phyloP scores from a whole-genome alignment of 257 asterid species.

The Craterostigma plantagineum region DNA sequence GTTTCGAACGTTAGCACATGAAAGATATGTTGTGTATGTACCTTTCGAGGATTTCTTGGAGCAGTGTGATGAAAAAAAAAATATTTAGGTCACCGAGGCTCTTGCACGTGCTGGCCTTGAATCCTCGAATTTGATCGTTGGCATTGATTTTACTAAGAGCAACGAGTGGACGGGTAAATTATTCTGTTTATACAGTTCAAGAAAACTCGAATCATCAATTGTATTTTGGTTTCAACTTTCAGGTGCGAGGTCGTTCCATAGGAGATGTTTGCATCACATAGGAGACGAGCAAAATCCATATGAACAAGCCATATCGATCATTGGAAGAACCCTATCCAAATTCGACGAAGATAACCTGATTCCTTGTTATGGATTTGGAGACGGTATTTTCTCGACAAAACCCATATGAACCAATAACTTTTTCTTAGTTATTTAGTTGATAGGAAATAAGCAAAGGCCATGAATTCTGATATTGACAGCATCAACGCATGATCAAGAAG shows the following conservation, averaged over 20 bases:
- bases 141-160: constrained; percentile 96
- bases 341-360: constrained; percentile 85
- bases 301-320: constrained; percentile 90
- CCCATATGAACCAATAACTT: too few relatives aligned
- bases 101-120: constrained; percentile 91
- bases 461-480: constrained; percentile 9
- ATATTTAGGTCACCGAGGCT: constrained; percentile 68
- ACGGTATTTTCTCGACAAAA: too few relatives aligned
- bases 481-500: constrained; percentile 18
- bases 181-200: too few relatives aligned
- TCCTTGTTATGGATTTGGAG: constrained; percentile 93
- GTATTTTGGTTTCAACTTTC: constrained; percentile 10
- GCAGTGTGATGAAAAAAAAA: neutral
- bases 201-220: neutral
- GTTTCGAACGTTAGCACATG: constrained; percentile 1
- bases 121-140: constrained; percentile 86
- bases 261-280: constrained; percentile 81
- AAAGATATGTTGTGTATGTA: neutral
- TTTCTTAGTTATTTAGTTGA: too few relatives aligned
- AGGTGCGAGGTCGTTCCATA: constrained; percentile 79
- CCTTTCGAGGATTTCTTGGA: neutral
- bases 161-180: constrained; percentile 99
- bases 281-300: constrained; percentile 70
- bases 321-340: constrained; percentile 81
- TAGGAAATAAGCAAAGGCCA: constrained; percentile 8